Evolutionary conservation across 805 yeast genomes (phyloP).

Genomic region (Cyberlindnera galapagoensis): DNA sequence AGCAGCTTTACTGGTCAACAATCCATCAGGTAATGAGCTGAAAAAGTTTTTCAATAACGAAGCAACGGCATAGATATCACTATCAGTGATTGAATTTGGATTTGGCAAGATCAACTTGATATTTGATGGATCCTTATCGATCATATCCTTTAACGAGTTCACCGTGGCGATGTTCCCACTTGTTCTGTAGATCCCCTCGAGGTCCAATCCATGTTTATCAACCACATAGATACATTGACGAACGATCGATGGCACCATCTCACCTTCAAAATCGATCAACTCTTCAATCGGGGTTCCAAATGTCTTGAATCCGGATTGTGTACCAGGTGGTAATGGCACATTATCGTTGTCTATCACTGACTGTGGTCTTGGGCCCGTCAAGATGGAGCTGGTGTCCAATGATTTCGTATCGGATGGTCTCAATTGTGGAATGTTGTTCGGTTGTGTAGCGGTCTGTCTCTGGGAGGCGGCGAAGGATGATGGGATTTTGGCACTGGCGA

Average conservation of each 20-base stretch:
- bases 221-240: slow-evolving; percentile 82
- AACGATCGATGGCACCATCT: slow-evolving; percentile 87
- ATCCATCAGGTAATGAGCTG: slow-evolving; percentile 78
- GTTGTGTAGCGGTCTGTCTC: not conserved
- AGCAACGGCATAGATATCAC: slow-evolving; percentile 85
- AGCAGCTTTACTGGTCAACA: slow-evolving; percentile 60
- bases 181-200: slow-evolving; percentile 87
- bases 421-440: slow-evolving; percentile 11
- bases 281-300: slow-evolving; percentile 83
- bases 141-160: slow-evolving; percentile 61
- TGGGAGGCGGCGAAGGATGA: no score
- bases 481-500: slow-evolving; percentile 1
- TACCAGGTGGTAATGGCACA: slow-evolving; percentile 24
- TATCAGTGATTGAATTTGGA: slow-evolving; percentile 56
- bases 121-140: slow-evolving; percentile 72
- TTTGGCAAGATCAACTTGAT: slow-evolving; percentile 46
- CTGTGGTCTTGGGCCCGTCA: slow-evolving; percentile 26
- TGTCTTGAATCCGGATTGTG: slow-evolving; percentile 37
- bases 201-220: slow-evolving; percentile 74
- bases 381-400: slow-evolving; percentile 13
- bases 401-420: slow-evolving; percentile 7
- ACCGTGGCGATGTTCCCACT: slow-evolving; percentile 75
- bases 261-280: slow-evolving; percentile 75
- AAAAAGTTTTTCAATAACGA: slow-evolving; percentile 81
- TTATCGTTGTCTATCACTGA: slow-evolving; percentile 23